Evolutionary conservation across 208 protist genomes (phyloP).

Genomic region (Leishmania tarentolae): DNA sequence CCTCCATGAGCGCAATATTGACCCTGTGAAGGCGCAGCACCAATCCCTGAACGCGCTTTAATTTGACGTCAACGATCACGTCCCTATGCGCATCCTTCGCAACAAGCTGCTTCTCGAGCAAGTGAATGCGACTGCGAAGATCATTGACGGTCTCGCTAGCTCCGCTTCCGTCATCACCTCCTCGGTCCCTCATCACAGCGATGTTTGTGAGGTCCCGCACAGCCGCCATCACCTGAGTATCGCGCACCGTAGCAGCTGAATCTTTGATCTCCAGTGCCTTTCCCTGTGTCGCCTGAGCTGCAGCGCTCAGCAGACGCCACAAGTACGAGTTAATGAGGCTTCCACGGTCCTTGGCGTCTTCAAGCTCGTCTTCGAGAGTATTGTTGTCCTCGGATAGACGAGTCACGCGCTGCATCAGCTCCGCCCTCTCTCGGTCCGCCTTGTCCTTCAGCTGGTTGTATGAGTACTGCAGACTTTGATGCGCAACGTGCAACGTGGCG

Average conservation of each 20-base stretch:
- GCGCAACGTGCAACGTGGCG: slow-evolving; percentile 64
- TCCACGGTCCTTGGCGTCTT: slow-evolving; percentile 49
- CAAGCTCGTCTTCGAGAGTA: slow-evolving; percentile 58
- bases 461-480: slow-evolving; percentile 61
- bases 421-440: slow-evolving; percentile 28
- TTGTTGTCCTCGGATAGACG: slow-evolving; percentile 43
- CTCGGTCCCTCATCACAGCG: slow-evolving; percentile 22
- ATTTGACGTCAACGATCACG: slow-evolving; percentile 82
- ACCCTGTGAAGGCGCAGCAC: slow-evolving; percentile 63
- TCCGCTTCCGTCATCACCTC: neutral
- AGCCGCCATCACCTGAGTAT: slow-evolving; percentile 43
- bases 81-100: slow-evolving; percentile 76
- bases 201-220: slow-evolving; percentile 49
- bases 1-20: slow-evolving; percentile 46
- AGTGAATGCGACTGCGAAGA: slow-evolving; percentile 42
- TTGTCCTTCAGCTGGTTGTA: slow-evolving; percentile 54
- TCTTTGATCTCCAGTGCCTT: slow-evolving; percentile 25
- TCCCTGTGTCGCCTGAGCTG: slow-evolving; percentile 47
- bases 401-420: slow-evolving; percentile 24
- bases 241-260: slow-evolving; percentile 17
- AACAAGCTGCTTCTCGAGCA: slow-evolving; percentile 48
- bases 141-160: slow-evolving; percentile 9
- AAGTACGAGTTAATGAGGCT: slow-evolving; percentile 63
- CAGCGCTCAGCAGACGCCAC: slow-evolving; percentile 60
- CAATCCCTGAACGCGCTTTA: slow-evolving; percentile 87